These are phyloP conservation scores for Cutaneotrichosporon sp. DNA, from an alignment of 1,284 basidiomycete species.

Conservation along the genomic window DNA sequence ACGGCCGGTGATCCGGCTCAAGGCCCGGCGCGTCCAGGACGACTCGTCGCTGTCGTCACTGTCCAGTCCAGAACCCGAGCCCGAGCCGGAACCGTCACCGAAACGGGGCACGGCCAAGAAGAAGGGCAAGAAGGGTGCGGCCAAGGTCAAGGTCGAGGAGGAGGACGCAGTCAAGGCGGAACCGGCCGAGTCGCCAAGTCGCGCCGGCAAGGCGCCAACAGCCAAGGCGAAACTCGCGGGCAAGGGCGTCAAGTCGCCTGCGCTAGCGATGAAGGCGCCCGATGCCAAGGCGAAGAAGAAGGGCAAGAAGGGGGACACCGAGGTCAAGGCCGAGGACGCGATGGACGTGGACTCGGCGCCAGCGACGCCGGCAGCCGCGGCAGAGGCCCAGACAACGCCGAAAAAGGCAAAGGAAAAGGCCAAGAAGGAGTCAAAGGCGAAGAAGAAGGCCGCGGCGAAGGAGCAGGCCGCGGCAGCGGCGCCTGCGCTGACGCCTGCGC, in stretches of 20 bases:
- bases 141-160: too few relatives aligned
- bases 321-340: constrained; percentile 14
- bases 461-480: neutral
- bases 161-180: constrained; percentile 5
- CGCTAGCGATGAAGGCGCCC: constrained; percentile 17
- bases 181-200: neutral
- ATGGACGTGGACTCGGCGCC: constrained; percentile 17
- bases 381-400: constrained; percentile 1
- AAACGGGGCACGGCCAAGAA: constrained; percentile 16
- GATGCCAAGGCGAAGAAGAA: constrained; percentile 3
- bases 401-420: constrained; percentile 16
- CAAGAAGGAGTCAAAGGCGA: constrained; percentile 24
- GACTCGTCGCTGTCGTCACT: constrained; percentile 32
- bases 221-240: constrained; percentile 11
- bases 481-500: neutral
- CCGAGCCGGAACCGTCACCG: neutral
- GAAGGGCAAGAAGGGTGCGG: constrained; percentile 9
- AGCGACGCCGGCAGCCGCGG: constrained; percentile 3
- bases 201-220: constrained; percentile 6
- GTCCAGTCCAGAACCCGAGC: constrained; percentile 14
- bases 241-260: constrained; percentile 20
- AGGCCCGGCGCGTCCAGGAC: constrained; percentile 14
- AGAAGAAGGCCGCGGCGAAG: constrained; percentile 15
- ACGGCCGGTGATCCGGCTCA: constrained; percentile 8
- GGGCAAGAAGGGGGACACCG: constrained; percentile 6